Evolutionary conservation across 2,329 filamentous ascomycete species (phyloP).

Genomic region (Drechslerella dactyloides): DNA sequence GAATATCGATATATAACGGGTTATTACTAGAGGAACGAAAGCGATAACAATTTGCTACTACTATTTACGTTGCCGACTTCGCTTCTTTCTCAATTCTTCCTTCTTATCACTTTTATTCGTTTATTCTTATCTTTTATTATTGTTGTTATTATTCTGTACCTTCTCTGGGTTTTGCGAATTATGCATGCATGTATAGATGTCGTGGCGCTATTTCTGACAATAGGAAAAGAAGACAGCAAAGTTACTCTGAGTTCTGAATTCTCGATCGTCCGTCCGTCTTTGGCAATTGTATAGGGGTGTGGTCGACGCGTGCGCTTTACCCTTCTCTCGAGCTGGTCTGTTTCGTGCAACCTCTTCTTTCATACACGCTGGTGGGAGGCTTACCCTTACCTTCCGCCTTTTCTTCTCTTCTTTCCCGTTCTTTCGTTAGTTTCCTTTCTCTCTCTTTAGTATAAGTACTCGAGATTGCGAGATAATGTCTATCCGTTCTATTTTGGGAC

Average conservation of each 20-base stretch:
- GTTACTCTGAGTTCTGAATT: slow-evolving; percentile 52
- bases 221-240: slow-evolving; percentile 63
- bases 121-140: slow-evolving; percentile 59
- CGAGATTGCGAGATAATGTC: slow-evolving; percentile 44
- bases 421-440: slow-evolving; percentile 5
- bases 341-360: background rate
- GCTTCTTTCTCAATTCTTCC: slow-evolving; percentile 25
- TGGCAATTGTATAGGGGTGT: slow-evolving; percentile 60
- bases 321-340: slow-evolving; percentile 1
- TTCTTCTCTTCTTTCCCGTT: slow-evolving; percentile 5
- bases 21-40: slow-evolving; percentile 33
- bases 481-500: background rate
- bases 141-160: slow-evolving; percentile 14
- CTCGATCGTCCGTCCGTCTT: background rate
- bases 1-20: slow-evolving; percentile 38
- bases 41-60: slow-evolving; percentile 34
- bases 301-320: background rate
- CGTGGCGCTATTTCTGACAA: slow-evolving; percentile 34
- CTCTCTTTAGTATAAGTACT: slow-evolving; percentile 4
- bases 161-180: slow-evolving; percentile 1
- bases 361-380: background rate
- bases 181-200: slow-evolving; percentile 39
- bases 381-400: background rate
- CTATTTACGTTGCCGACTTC: slow-evolving; percentile 58
- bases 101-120: slow-evolving; percentile 1